A percentile compares a stretch with the other conserved stretches of the same genome.
Evolutionary conservation across 371 early-diverging fungal species (phyloP).

Genomic region (Mucor lusitanicus): DNA sequence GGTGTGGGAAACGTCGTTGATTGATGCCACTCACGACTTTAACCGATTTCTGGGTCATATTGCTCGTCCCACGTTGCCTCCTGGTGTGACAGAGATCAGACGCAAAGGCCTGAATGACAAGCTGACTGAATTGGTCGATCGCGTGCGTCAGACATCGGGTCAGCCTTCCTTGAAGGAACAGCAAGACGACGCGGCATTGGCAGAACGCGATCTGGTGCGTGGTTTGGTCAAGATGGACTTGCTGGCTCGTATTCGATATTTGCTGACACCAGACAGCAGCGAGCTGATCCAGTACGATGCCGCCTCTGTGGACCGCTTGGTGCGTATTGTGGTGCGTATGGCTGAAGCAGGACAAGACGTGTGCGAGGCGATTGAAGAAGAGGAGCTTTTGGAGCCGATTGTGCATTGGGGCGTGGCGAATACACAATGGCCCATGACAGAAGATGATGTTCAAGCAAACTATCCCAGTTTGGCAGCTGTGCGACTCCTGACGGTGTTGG

Average conservation of each 20-base stretch:
- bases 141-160: slow-evolving; percentile 27
- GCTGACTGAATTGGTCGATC: slow-evolving; percentile 21
- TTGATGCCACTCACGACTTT: slow-evolving; percentile 13
- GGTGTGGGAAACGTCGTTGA: slow-evolving; percentile 3
- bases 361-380: slow-evolving; percentile 50
- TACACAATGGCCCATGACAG: slow-evolving; percentile 53
- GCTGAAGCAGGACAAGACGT: slow-evolving; percentile 46
- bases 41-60: slow-evolving; percentile 36
- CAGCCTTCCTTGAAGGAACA: slow-evolving; percentile 20
- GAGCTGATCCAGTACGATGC: slow-evolving; percentile 39
- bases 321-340: slow-evolving; percentile 50
- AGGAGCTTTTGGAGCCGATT: slow-evolving; percentile 45
- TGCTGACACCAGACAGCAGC: slow-evolving; percentile 38
- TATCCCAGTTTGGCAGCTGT: slow-evolving; percentile 46
- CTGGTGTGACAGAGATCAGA: background rate
- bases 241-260: slow-evolving; percentile 56
- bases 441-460: background rate
- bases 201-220: slow-evolving; percentile 51
- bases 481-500: slow-evolving; percentile 41
- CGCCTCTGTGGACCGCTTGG: slow-evolving; percentile 40
- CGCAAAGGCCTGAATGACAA: slow-evolving; percentile 22
- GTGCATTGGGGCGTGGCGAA: slow-evolving; percentile 45
- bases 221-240: slow-evolving; percentile 62
- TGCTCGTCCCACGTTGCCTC: slow-evolving; percentile 9
- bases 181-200: slow-evolving; percentile 47